These are phyloP conservation scores for Farysia itapuensis DNA, from an alignment of 1,284 basidiomycete species.

Conservation along the genomic window DNA sequence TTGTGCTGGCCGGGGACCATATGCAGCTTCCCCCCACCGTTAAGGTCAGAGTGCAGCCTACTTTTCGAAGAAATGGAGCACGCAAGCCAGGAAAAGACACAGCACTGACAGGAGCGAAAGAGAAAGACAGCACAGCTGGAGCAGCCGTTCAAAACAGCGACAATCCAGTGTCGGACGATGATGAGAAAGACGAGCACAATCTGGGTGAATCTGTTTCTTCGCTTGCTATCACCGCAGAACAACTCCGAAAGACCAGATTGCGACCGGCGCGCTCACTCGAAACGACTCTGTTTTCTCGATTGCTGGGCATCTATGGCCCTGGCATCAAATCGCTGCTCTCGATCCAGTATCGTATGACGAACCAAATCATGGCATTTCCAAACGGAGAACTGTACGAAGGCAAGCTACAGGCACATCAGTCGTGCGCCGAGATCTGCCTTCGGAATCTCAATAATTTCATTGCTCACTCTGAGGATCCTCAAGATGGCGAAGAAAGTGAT, in stretches of 20 bases:
- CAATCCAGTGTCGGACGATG: background rate
- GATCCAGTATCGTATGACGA: constrained; percentile 72
- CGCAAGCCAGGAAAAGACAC: background rate
- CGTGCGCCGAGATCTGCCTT: constrained; percentile 74
- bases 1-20: constrained; percentile 61
- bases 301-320: constrained; percentile 81
- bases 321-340: constrained; percentile 82
- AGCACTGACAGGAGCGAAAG: background rate
- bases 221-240: background rate
- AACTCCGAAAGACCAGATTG: constrained; percentile 54
- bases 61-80: background rate
- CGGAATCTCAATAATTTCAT: constrained; percentile 65
- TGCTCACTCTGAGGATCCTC: constrained; percentile 68
- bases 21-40: constrained; percentile 82
- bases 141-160: constrained; percentile 1
- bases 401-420: constrained; percentile 71
- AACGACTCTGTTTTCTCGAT: constrained; percentile 84
- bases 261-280: constrained; percentile 75
- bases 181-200: constrained; percentile 2
- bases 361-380: constrained; percentile 81
- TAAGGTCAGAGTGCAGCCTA: constrained; percentile 37
- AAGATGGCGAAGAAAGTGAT: constrained; percentile 64
- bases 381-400: constrained; percentile 77
- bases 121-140: constrained; percentile 5
- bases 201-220: constrained; percentile 1